Evolutionary conservation across 2,329 filamentous ascomycete species (phyloP).

Genomic region (Monosporascus sp.): DNA sequence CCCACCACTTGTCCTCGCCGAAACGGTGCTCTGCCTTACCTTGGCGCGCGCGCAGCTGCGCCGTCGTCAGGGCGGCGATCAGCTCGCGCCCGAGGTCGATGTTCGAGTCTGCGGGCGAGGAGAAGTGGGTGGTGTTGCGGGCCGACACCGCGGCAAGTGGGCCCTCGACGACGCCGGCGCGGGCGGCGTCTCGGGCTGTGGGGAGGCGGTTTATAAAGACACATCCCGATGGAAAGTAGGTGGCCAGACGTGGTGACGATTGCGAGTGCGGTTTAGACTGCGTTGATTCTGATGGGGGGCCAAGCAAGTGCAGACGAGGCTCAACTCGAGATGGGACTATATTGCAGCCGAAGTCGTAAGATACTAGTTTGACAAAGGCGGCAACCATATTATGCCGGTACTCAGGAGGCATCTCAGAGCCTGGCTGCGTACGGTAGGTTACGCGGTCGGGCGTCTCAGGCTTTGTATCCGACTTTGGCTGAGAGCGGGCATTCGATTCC

Average conservation of each 20-base stretch:
- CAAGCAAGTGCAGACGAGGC: slow-evolving; percentile 51
- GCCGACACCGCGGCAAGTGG: slow-evolving; percentile 57
- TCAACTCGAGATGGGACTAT: slow-evolving; percentile 51
- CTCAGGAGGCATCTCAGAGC: slow-evolving; percentile 53
- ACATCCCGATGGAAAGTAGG: slow-evolving; percentile 55
- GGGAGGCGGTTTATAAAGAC: slow-evolving; percentile 58
- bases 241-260: slow-evolving; percentile 31
- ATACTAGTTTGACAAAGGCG: slow-evolving; percentile 58
- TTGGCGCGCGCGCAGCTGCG: slow-evolving; percentile 58
- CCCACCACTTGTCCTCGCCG: slow-evolving; percentile 59
- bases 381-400: slow-evolving; percentile 52
- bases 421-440: slow-evolving; percentile 42
- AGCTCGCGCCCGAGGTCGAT: slow-evolving; percentile 59
- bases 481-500: slow-evolving; percentile 12
- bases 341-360: slow-evolving; percentile 62
- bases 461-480: slow-evolving; percentile 9
- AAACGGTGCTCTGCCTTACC: slow-evolving; percentile 50
- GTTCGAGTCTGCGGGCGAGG: slow-evolving; percentile 46
- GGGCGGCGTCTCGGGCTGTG: slow-evolving; percentile 53
- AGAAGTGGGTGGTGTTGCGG: slow-evolving; percentile 50
- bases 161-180: slow-evolving; percentile 55
- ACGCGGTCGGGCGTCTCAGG: slow-evolving; percentile 13
- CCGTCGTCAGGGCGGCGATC: slow-evolving; percentile 54
- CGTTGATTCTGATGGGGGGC: slow-evolving; percentile 10
- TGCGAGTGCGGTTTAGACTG: background rate